Evolutionary conservation across 441 rosid species (phyloP).

Genomic region (Macaranga tanarius): DNA sequence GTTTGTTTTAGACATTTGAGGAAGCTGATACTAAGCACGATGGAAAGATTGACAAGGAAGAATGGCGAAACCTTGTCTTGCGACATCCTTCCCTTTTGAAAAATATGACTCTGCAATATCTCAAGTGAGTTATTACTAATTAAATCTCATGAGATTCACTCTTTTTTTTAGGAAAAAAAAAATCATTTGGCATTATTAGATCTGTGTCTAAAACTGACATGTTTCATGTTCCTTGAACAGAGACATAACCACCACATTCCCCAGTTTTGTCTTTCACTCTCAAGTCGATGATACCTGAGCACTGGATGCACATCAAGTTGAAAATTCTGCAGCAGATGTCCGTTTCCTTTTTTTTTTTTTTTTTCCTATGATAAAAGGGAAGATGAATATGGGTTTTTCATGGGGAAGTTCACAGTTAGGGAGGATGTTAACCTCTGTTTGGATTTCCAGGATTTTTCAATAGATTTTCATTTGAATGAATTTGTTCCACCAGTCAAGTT

Average conservation of each 20-base stretch:
- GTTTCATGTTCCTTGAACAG: constrained; percentile 31
- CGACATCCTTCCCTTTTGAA: constrained; percentile 78
- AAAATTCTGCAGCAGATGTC: background rate
- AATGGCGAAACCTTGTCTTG: constrained; percentile 76
- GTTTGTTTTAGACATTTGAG: constrained; percentile 65
- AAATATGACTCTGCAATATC: constrained; percentile 83
- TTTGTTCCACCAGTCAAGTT: background rate
- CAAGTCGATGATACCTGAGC: constrained; percentile 54
- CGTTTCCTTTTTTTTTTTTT: too few species aligned
- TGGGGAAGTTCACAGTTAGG: background rate
- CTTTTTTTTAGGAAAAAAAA: too few species aligned
- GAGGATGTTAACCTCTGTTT: constrained; percentile 8
- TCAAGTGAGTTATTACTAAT: constrained; percentile 47
- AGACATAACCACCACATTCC: constrained; percentile 80
- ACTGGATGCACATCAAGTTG: background rate
- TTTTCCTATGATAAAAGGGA: background rate
- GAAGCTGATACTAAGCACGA: constrained; percentile 91
- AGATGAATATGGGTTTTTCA: background rate
- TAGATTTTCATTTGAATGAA: constrained; percentile 4
- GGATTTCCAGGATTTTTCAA: background rate
- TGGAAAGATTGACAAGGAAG: constrained; percentile 82
- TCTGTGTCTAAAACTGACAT: background rate
- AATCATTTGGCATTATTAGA: too few species aligned
- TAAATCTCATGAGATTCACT: too few species aligned
- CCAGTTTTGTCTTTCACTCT: constrained; percentile 83